These are phyloP conservation scores for Candida mesenterica DNA, from an alignment of 1,139 yeast species.

Conservation along the genomic window DNA sequence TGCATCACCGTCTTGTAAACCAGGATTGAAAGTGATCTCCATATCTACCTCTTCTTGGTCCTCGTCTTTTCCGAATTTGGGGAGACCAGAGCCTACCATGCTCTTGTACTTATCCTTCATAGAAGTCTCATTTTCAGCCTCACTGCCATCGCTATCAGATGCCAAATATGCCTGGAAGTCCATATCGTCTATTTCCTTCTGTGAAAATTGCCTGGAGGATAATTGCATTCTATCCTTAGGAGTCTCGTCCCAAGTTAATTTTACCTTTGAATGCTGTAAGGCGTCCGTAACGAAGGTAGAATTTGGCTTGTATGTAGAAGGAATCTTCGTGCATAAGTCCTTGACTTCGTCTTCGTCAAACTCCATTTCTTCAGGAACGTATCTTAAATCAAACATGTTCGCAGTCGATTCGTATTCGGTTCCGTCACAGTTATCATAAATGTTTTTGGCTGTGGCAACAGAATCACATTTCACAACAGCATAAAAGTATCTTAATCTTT, in stretches of 20 bases:
- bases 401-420: constrained; percentile 96
- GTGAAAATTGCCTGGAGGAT: constrained; percentile 79
- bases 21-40: constrained; percentile 96
- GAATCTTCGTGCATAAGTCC: constrained; percentile 70
- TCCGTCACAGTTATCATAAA: constrained; percentile 88
- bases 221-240: constrained; percentile 85
- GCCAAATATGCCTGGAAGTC: constrained; percentile 95
- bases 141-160: constrained; percentile 66
- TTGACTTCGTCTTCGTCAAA: constrained; percentile 72
- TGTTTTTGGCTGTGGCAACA: constrained; percentile 65
- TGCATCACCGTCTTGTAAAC: constrained; percentile 50
- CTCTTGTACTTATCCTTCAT: constrained; percentile 63
- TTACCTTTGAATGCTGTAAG: constrained; percentile 88
- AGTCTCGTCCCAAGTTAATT: constrained; percentile 97
- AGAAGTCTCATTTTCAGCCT: constrained; percentile 41
- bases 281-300: constrained; percentile 86
- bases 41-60: constrained; percentile 71
- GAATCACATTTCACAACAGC: constrained; percentile 90
- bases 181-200: constrained; percentile 92
- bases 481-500: constrained; percentile 83
- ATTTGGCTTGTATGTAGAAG: constrained; percentile 78
- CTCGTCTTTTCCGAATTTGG: constrained; percentile 24
- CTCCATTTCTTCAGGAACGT: constrained; percentile 87
- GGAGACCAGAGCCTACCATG: constrained; percentile 50
- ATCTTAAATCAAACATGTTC: constrained; percentile 87